Evolutionary conservation across 1,284 basidiomycete genomes (phyloP).

Genomic region (Veloporphyrellus conicus): DNA sequence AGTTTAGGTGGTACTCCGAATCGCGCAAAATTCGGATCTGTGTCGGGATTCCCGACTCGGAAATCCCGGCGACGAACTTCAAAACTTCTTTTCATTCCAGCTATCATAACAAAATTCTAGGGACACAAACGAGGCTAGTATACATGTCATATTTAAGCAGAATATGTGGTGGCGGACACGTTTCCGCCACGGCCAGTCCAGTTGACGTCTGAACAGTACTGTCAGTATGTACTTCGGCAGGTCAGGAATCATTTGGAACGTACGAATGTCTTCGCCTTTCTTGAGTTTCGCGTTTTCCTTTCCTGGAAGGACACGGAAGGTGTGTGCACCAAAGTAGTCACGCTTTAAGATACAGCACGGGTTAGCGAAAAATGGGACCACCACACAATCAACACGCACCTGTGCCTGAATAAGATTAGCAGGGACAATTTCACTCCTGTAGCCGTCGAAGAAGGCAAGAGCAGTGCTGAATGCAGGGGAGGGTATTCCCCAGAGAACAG

Average conservation of each 20-base stretch:
- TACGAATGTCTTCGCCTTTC: slow-evolving; percentile 83
- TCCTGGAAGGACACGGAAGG: slow-evolving; percentile 87
- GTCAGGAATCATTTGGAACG: slow-evolving; percentile 28
- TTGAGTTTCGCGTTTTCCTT: slow-evolving; percentile 82
- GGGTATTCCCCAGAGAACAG: slow-evolving; percentile 96
- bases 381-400: slow-evolving; percentile 35
- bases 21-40: no score
- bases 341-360: slow-evolving; percentile 48
- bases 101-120: slow-evolving; percentile 12
- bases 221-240: slow-evolving; percentile 10
- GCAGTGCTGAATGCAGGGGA: slow-evolving; percentile 95
- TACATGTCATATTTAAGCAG: slow-evolving; percentile 56
- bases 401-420: slow-evolving; percentile 96
- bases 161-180: slow-evolving; percentile 90
- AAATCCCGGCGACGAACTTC: no score
- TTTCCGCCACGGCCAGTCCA: slow-evolving; percentile 94
- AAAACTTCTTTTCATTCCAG: slow-evolving; percentile 8
- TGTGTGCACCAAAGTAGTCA: slow-evolving; percentile 92
- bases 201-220: slow-evolving; percentile 61
- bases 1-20: no score
- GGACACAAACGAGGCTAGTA: slow-evolving; percentile 1
- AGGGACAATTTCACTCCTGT: slow-evolving; percentile 86
- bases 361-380: slow-evolving; percentile 26
- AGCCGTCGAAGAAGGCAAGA: slow-evolving; percentile 98
- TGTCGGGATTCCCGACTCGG: no score